Evolutionary conservation across 1,139 yeast genomes (phyloP), one percentile per base, ranked within the genome.

Genomic region (Suhomyces taliae): DNA sequence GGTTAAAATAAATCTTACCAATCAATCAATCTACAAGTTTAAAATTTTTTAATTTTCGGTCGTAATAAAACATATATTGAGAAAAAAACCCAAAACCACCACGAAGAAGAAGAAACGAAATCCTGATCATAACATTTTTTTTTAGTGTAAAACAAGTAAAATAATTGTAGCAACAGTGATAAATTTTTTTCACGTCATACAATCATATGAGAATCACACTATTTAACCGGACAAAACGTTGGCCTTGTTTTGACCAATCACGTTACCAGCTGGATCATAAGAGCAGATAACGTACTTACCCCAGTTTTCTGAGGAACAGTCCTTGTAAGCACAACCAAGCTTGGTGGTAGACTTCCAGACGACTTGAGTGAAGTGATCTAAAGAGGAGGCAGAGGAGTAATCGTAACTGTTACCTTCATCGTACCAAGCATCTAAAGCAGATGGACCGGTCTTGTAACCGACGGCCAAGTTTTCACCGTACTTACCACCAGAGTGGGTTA

Each of bases 381-480:
- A 70, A 11, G 57, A 49, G 31, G 48, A 41, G 34, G 66, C 66
- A 15, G 65, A 51, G 12, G 58, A 54, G 68, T 71, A 86, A 69
- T 83, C 72, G 74, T 87, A 89, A 47, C 65, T 54, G 9, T 61
- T 54, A 56, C 83, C 83, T 72, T 89, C 96, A 53, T 74, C 67
- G 74, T 88, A 90, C 97, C 97, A 90, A 46, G 93, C 96, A 39
- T 80, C 76, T 48, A 88, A 83, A 40, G 90, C 89, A 39, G 66
- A 47, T 27, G 52, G 50, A 39, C 80, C 87, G 29, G 74, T 71
- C 39, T 76, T 53, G 67, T 76, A 79, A 48, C 97, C 97, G 46
- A 81, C 72, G 45, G 95, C 96, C 63, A 90, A 77, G 77, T 90
- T 90, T 72, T 90, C 97, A 63, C 97, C 97, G 70, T 79, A 86